Conservation (phyloP, 345 rosid genomes). For the Durio zibethinus region DNA sequence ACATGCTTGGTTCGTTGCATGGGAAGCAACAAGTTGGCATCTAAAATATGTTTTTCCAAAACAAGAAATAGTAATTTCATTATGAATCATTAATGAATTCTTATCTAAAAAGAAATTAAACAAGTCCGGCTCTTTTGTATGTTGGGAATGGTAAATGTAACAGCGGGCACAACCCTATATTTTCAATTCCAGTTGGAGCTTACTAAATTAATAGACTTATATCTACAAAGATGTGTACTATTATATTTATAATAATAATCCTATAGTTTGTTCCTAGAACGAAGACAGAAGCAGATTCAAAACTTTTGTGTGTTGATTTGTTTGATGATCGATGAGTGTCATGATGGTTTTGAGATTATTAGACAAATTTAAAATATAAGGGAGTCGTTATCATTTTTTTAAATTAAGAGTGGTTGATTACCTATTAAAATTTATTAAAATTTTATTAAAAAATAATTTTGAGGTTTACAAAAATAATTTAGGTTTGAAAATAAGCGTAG, state of each 20-base stretch:
- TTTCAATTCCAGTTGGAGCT: background rate
- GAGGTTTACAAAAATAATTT: too few relatives aligned
- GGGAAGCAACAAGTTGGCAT: background rate
- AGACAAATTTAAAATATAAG: too few relatives aligned
- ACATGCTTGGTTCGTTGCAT: background rate
- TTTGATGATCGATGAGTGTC: too few relatives aligned
- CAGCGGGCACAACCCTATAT: background rate
- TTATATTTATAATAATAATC: too few relatives aligned
- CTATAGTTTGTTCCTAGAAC: background rate
- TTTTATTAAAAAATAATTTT: too few relatives aligned
- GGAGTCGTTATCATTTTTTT: too few relatives aligned
- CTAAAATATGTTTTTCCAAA: background rate
- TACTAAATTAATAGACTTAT: background rate
- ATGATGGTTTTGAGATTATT: too few relatives aligned
- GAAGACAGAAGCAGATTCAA: background rate
- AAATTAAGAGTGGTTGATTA: too few relatives aligned
- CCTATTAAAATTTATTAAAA: too few relatives aligned
- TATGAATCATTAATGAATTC: background rate
- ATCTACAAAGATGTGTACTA: background rate
- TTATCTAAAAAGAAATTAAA: background rate
- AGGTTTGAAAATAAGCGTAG: too few relatives aligned
- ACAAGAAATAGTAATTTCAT: background rate
- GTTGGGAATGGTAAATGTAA: background rate
- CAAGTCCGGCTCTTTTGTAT: background rate
- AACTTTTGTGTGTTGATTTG: too few relatives aligned